Base-by-base conservation (phyloP, 2,329 filamentous ascomycete genomes). In the Beauveria rudraprayagi region DNA sequence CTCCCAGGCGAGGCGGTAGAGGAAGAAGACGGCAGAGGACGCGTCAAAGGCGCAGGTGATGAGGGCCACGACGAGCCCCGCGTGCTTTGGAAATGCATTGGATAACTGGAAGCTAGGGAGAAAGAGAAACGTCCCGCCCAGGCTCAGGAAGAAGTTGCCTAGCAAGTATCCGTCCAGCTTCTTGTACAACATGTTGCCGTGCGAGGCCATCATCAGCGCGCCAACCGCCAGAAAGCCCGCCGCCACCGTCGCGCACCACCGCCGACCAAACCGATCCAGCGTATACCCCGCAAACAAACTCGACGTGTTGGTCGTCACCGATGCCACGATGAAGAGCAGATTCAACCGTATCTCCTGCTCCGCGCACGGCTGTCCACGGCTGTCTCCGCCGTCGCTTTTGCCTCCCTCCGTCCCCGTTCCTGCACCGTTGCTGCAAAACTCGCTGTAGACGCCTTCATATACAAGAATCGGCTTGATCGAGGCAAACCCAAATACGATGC, bases 281-380 rank as follows among this genome's bases (percentile, higher is more conserved):
- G 96, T 88, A 3, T 90, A 90, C 51, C 92, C 92, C 11, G 96
- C 86, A 2, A 92, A 90, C 7, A 96, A 80, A 14, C 92, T 92
- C 46, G 86, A 90, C 14, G 96, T 88, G 68, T 96, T 96, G 44
- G 92, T 95, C 7, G 84, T 89, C 10, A 96, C 91, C 16, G 91
- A 92, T 14, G 92, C 92, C 46, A 92, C 83, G 6, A 91, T 95
- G 78, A 96, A 96, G 90, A 96, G 96, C 66, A 96, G 78, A 72
- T 96, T 96, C 61, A 96, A 81, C 62, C 80, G 80, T 58, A 86
- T 83, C 62, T 73, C 71, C 48, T 71, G 70, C 68, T 84, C 83
- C 62, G 79, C 75, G 70, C 73, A 83, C n/a, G 72, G 22, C 62
- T 62, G 50, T 64, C 41, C 24, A 7, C 26, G 14, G 17, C 24